phyloP scores from a whole-genome alignment of 345 rosid species.

The Adansonia digitata region DNA sequence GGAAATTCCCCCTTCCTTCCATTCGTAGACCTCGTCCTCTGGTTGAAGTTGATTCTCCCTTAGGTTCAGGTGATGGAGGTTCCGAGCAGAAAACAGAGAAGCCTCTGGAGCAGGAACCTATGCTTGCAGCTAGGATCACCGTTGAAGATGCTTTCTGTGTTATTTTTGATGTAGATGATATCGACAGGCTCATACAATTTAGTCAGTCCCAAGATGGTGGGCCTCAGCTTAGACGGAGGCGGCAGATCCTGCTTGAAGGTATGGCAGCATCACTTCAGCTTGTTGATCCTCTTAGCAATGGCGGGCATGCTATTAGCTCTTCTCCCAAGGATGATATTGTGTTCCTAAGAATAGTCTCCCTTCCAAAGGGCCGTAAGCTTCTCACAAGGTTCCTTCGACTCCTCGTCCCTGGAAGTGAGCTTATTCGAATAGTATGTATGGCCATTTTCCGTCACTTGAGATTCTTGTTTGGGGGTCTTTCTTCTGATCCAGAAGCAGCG shows the following conservation, averaged over 20 bases:
- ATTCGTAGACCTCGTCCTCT: conserved; percentile 60
- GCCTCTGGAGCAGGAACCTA: conserved; percentile 88
- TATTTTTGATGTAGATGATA: conserved; percentile 84
- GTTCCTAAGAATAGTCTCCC: conserved; percentile 62
- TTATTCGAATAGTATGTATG: conserved; percentile 83
- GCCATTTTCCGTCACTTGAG: conserved; percentile 90
- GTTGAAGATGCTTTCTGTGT: conserved; percentile 72
- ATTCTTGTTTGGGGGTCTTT: conserved; percentile 71
- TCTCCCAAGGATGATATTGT: conserved; percentile 76
- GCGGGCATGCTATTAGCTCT: conserved; percentile 39
- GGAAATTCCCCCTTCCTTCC: conserved; percentile 31
- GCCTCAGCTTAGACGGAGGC: conserved; percentile 61
- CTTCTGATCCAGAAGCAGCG: conserved; percentile 56
- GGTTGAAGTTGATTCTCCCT: conserved; percentile 63
- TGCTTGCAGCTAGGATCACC: conserved; percentile 93
- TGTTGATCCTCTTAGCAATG: conserved; percentile 84
- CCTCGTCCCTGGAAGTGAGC: conserved; percentile 78
- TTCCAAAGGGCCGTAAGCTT: conserved; percentile 84
- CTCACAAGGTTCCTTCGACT: conserved; percentile 64
- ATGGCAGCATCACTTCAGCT: conserved; percentile 85
- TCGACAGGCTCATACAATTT: conserved; percentile 64
- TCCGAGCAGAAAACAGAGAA: conserved; percentile 58
- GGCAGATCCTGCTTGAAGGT: conserved; percentile 75
- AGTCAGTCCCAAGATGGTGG: conserved; percentile 86
- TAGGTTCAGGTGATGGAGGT: conserved; percentile 47